Conservation (phyloP, 192 early-diverging fungal species). For the Lunasporangiospora selenospora region DNA sequence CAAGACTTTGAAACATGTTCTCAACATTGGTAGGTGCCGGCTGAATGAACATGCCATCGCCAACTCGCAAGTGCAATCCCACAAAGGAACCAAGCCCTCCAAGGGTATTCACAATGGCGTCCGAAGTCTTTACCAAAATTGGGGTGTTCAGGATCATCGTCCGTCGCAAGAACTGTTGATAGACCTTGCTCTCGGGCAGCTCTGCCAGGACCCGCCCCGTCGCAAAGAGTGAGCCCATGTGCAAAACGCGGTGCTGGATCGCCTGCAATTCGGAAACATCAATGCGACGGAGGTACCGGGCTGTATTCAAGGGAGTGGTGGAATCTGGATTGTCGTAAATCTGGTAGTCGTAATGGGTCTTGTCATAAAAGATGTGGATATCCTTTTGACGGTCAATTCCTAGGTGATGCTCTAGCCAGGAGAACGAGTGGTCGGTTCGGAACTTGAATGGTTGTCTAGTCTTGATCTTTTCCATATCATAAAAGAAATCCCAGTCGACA, state of each 20-base stretch:
- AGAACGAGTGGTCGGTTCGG: conserved; percentile 52
- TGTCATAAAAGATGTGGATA: conserved; percentile 54
- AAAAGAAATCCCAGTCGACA: conserved; percentile 64
- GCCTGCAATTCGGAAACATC: conserved; percentile 45
- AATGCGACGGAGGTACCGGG: conserved; percentile 45
- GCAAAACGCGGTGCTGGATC: conserved; percentile 46
- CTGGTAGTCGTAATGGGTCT: conserved; percentile 58
- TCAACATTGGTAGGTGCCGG: conserved; percentile 53
- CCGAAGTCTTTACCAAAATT: conserved; percentile 48
- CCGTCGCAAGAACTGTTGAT: conserved; percentile 43
- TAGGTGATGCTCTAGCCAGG: conserved; percentile 56
- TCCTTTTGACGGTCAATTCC: conserved; percentile 49
- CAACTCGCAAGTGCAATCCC: conserved; percentile 60
- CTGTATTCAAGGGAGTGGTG: conserved; percentile 20
- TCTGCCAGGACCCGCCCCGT: conserved; percentile 54
- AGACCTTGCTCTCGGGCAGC: conserved; percentile 47
- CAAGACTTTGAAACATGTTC: conserved; percentile 53
- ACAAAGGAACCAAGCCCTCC: conserved; percentile 56
- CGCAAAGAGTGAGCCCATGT: conserved; percentile 63
- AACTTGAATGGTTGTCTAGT: conserved; percentile 47
- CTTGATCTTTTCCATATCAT: conserved; percentile 51
- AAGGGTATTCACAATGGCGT: conserved; percentile 50
- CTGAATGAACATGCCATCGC: conserved; percentile 57
- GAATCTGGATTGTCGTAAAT: conserved; percentile 59
- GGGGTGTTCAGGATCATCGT: conserved; percentile 60